Percentiles rank a stretch among this genome's conserved stretches.
These are phyloP conservation scores for Fusarium cyanostomum DNA, from an alignment of 2,329 filamentous ascomycete genomes.

Conservation along the genomic window DNA sequence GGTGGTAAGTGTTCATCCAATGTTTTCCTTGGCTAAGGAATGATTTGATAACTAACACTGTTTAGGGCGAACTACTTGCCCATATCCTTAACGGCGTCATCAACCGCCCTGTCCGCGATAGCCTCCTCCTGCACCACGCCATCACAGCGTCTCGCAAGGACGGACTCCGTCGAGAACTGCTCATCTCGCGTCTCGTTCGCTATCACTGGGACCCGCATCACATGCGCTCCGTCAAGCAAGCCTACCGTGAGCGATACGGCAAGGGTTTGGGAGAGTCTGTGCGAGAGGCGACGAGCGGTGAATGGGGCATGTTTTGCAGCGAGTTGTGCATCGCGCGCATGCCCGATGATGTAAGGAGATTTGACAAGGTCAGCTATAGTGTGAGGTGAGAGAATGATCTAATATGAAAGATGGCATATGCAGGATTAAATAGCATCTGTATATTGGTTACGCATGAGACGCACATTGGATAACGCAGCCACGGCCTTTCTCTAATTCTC, in stretches of 20 bases:
- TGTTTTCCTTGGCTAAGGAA: background rate
- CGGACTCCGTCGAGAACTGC: slow-evolving; percentile 79
- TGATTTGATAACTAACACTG: slow-evolving; percentile 7
- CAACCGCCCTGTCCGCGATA: slow-evolving; percentile 93
- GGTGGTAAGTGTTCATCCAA: slow-evolving; percentile 72
- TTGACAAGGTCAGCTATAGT: slow-evolving; percentile 52
- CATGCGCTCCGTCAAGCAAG: slow-evolving; percentile 79
- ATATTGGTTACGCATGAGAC: slow-evolving; percentile 10
- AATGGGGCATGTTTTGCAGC: slow-evolving; percentile 81
- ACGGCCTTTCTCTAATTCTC: slow-evolving; percentile 13
- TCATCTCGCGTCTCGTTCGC: slow-evolving; percentile 87
- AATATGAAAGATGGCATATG: slow-evolving; percentile 14
- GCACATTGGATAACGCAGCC: slow-evolving; percentile 13
- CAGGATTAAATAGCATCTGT: background rate
- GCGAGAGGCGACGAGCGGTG: slow-evolving; percentile 76
- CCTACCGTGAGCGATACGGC: slow-evolving; percentile 82
- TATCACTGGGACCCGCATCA: slow-evolving; percentile 93
- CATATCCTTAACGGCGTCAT: slow-evolving; percentile 97
- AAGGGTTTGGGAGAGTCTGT: slow-evolving; percentile 80
- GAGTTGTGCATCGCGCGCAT: slow-evolving; percentile 72
- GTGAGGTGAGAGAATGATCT: slow-evolving; percentile 14
- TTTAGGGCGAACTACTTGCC: slow-evolving; percentile 88
- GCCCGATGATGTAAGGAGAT: slow-evolving; percentile 66
- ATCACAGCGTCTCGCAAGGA: slow-evolving; percentile 78
- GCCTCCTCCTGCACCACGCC: slow-evolving; percentile 89